Conservation (phyloP, 2,329 filamentous ascomycete species). For the Microsporum ferrugineum region DNA sequence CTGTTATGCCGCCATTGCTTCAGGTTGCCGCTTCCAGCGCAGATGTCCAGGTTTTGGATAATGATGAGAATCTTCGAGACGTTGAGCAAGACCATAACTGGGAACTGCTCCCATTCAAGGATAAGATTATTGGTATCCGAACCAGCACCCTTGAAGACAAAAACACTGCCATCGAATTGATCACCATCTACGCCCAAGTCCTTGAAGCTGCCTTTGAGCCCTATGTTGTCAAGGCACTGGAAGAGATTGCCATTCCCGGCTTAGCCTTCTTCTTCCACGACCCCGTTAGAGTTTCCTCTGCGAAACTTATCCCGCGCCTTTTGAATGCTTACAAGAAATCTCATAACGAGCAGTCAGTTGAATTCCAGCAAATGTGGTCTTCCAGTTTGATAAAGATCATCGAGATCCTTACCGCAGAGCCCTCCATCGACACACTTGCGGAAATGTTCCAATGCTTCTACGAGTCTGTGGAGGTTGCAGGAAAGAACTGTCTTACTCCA, state of each 20-base stretch:
- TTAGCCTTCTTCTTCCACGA: slow-evolving; percentile 99
- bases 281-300: slow-evolving; percentile 85
- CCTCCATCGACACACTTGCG: slow-evolving; percentile 87
- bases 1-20: slow-evolving; percentile 86
- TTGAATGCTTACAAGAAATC: slow-evolving; percentile 90
- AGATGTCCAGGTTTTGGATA: slow-evolving; percentile 89
- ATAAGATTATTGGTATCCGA: slow-evolving; percentile 96
- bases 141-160: slow-evolving; percentile 96
- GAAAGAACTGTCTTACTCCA: slow-evolving; percentile 65
- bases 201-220: slow-evolving; percentile 86
- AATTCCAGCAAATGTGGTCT: slow-evolving; percentile 73
- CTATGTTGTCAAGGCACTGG: slow-evolving; percentile 86
- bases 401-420: slow-evolving; percentile 85
- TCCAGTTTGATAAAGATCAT: slow-evolving; percentile 80
- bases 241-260: slow-evolving; percentile 87
- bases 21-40: slow-evolving; percentile 89
- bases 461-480: slow-evolving; percentile 88
- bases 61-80: slow-evolving; percentile 85
- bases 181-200: slow-evolving; percentile 93
- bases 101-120: slow-evolving; percentile 93
- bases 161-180: slow-evolving; percentile 97
- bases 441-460: slow-evolving; percentile 99
- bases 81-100: slow-evolving; percentile 92
- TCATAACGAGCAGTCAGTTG: slow-evolving; percentile 66
- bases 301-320: slow-evolving; percentile 85